Evolutionary conservation across 805 yeast genomes (phyloP).

Genomic region (Candida ulmi): DNA sequence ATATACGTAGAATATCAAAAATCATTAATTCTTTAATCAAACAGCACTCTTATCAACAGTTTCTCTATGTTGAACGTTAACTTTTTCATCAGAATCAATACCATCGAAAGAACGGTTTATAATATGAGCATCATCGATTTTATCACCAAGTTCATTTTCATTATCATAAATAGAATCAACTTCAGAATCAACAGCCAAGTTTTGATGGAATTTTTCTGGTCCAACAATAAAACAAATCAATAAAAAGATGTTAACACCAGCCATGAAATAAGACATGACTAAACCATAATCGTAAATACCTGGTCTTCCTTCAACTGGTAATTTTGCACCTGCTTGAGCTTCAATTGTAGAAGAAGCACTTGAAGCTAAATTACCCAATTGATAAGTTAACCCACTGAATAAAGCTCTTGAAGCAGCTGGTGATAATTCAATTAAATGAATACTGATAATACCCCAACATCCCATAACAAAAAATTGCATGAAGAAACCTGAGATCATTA

Average conservation of each 20-base stretch:
- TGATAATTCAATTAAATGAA: constrained; percentile 59
- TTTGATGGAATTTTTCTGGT: constrained; percentile 46
- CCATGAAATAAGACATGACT: constrained; percentile 67
- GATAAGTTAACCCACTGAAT: constrained; percentile 53
- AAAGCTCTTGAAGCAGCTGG: constrained; percentile 60
- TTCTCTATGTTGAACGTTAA: constrained; percentile 1
- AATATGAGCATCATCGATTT: constrained; percentile 4
- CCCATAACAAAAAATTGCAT: constrained; percentile 65
- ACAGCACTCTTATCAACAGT: not conserved
- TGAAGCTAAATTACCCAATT: constrained; percentile 21
- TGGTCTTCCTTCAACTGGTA: constrained; percentile 17
- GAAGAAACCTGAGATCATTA: constrained; percentile 59
- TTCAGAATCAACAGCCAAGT: constrained; percentile 23
- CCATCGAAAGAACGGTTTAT: not conserved
- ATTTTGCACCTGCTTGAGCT: constrained; percentile 28
- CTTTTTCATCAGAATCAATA: not conserved
- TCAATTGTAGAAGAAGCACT: constrained; percentile 66
- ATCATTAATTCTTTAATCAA: no score
- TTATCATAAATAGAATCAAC: constrained; percentile 7
- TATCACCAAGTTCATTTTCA: not conserved
- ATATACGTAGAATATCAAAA: no score
- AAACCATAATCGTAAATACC: constrained; percentile 54
- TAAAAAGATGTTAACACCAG: constrained; percentile 53
- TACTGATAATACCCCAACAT: constrained; percentile 69
- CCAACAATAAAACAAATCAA: constrained; percentile 46